phyloP scores from a whole-genome alignment of 31 red algal genomes.

The Odonthalia washingtoniensis region DNA sequence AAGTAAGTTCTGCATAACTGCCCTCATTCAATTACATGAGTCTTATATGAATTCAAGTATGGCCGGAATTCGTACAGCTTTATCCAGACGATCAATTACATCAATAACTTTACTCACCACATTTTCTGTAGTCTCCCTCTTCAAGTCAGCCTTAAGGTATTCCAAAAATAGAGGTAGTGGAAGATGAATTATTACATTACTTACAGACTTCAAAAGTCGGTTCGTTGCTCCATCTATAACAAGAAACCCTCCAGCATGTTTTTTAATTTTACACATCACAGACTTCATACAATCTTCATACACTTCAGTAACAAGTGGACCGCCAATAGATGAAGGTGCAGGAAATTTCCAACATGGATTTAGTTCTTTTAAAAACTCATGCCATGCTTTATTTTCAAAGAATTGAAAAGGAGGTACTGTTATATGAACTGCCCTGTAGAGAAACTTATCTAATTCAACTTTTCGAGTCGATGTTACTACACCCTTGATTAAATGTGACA shows the following conservation, averaged over 20 bases:
- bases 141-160: conserved; percentile 25
- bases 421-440: conserved; percentile 33
- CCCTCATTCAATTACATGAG: conserved; percentile 38
- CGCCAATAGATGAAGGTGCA: neutral
- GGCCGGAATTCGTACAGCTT: neutral
- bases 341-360: conserved; percentile 24
- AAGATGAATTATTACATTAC: conserved; percentile 39
- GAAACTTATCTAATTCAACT: conserved; percentile 2
- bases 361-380: conserved; percentile 24
- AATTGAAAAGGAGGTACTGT: neutral
- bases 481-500: neutral
- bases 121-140: neutral
- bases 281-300: conserved; percentile 27
- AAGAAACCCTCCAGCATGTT: conserved; percentile 24
- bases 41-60: conserved; percentile 36
- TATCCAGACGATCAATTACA: neutral
- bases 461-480: neutral
- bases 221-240: conserved; percentile 26
- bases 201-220: conserved; percentile 32
- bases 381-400: conserved; percentile 26
- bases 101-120: neutral
- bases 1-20: neutral
- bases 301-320: conserved; percentile 9
- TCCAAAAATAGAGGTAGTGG: conserved; percentile 26
- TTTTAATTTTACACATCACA: neutral